A percentile compares a stretch with the other conserved stretches of the same genome.
Conservation (phyloP, 2,329 filamentous ascomycete species). For the Pestalotiopsis fici region DNA sequence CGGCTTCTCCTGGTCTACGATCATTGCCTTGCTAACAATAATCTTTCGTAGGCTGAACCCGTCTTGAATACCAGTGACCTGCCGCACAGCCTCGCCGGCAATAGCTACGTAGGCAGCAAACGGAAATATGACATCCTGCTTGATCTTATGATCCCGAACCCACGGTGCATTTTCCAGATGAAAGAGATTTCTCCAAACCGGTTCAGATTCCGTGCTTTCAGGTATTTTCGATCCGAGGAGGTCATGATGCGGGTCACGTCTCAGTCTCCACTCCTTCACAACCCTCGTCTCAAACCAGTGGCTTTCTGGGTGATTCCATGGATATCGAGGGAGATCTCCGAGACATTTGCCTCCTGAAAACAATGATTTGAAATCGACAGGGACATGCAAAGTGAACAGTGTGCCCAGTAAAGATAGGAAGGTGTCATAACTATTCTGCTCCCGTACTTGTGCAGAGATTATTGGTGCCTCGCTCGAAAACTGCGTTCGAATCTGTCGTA, state of each 20-base stretch:
- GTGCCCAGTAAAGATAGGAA: not conserved
- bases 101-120: conserved; percentile 43
- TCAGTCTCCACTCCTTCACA: conserved; percentile 17
- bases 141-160: conserved; percentile 44
- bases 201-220: conserved; percentile 31
- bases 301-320: conserved; percentile 19
- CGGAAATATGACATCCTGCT: conserved; percentile 40
- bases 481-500: not conserved
- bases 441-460: not conserved
- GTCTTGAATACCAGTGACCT: conserved; percentile 1
- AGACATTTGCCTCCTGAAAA: not conserved
- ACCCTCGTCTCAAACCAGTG: conserved; percentile 23
- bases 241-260: conserved; percentile 23
- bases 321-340: conserved; percentile 20
- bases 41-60: not conserved
- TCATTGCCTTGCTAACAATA: not conserved
- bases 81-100: conserved; percentile 38
- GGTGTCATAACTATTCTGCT: not conserved
- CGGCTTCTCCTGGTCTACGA: not conserved
- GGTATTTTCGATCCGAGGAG: conserved; percentile 28
- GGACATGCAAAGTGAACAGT: not conserved
- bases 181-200: conserved; percentile 42
- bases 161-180: conserved; percentile 40
- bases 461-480: not conserved
- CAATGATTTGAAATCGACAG: not conserved